Evolutionary conservation across 345 rosid species (phyloP), one percentile per base, ranked within the genome.

Genomic region (Kernera saxatilis): DNA sequence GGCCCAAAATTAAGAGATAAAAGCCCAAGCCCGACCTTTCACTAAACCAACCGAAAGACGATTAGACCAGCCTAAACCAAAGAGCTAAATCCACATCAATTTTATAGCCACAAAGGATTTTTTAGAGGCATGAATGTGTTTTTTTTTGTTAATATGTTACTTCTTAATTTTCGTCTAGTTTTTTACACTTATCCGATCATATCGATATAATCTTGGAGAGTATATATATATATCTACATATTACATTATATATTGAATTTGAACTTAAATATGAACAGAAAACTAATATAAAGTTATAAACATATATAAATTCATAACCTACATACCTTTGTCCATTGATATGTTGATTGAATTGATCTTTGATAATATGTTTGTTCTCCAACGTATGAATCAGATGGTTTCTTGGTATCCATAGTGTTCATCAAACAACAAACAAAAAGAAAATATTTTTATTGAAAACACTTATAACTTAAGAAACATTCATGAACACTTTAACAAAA

Each of bases 331-430:
- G 2, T 18, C 30, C 48, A 33, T 72, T 43, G 76, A 62, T 15
- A 1, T 32, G 46, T 3, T 62, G 55, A 14, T 41, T 52, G 70
- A 43, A 54, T 8, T 64, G 76, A 33, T 53, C 64, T 63, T 43
- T 53, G 50, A 44, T 27, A 33, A 72, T 44, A 14, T 17, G 56
- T 13, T 8, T 44, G 56, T 54, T 72, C 76, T 64, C 27, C 23
- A 64, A 43, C 49, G 29, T 5, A 55, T 33, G 70, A 26, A 44
- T 72, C 70, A 11, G 41, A 26, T 44, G 39, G 18, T 13, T 64
- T 41, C 62, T 72, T 72, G 23, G 54, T 64, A 14, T 32, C 50
- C 70, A 72, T 72, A 44, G 5, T 33, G 64, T 25, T 54, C 19
- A 22, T 43, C 36, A 63, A 64, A 17, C 35, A 26, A 50, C 11